Evolutionary conservation across 768 basidiomycete genomes (phyloP).

Genomic region (Hygrocybe coccinea): DNA sequence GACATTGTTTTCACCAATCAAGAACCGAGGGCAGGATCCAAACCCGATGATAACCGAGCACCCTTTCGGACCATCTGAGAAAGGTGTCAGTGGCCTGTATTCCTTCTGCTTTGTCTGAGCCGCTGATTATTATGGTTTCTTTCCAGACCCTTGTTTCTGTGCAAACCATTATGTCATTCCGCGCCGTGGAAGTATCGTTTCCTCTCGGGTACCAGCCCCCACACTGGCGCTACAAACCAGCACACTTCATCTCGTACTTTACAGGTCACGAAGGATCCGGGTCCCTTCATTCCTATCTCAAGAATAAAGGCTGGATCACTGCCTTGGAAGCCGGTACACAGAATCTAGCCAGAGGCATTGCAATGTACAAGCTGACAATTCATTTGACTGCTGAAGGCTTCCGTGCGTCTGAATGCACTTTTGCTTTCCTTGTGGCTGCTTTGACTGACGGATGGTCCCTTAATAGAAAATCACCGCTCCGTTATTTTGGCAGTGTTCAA

Average conservation of each 20-base stretch:
- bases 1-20: slow-evolving; percentile 65
- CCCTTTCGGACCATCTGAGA: slow-evolving; percentile 68
- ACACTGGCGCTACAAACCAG: slow-evolving; percentile 76
- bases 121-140: slow-evolving; percentile 7
- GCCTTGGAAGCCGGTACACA: slow-evolving; percentile 66
- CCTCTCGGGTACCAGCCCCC: slow-evolving; percentile 68
- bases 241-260: slow-evolving; percentile 70
- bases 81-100: slow-evolving; percentile 50
- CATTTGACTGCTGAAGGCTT: slow-evolving; percentile 83
- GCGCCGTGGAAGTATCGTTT: slow-evolving; percentile 78
- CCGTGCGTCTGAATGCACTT: slow-evolving; percentile 43
- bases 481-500: slow-evolving; percentile 70
- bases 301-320: slow-evolving; percentile 83
- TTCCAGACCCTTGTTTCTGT: slow-evolving; percentile 71
- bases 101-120: slow-evolving; percentile 6
- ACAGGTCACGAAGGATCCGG: slow-evolving; percentile 92
- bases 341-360: slow-evolving; percentile 74
- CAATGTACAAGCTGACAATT: slow-evolving; percentile 80
- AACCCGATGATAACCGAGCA: slow-evolving; percentile 64
- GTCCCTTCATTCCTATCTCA: slow-evolving; percentile 86
- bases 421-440: not conserved
- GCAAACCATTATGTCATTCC: slow-evolving; percentile 87
- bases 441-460: not conserved
- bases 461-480: slow-evolving; percentile 66
- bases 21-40: slow-evolving; percentile 56